Conservation (phyloP, 2,329 filamentous ascomycete species). For the Pseudocercospora macadamiae region DNA sequence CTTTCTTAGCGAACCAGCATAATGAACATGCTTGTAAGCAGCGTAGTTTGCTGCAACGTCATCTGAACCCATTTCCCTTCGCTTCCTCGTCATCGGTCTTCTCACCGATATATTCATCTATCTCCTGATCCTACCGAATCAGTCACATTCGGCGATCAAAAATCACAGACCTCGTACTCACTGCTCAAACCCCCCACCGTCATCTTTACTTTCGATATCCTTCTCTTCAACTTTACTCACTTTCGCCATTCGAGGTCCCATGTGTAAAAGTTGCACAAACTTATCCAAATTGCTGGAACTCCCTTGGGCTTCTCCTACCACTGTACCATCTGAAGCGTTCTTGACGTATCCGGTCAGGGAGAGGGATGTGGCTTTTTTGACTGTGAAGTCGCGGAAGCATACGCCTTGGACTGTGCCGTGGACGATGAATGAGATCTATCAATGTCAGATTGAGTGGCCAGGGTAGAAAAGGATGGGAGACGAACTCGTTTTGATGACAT, state of each 20-base stretch:
- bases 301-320: constrained; percentile 88
- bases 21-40: constrained; percentile 1
- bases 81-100: neutral
- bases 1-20: too few species aligned
- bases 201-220: constrained; percentile 65
- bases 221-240: constrained; percentile 75
- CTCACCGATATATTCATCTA: neutral
- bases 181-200: constrained; percentile 65
- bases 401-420: constrained; percentile 54
- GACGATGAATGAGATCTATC: constrained; percentile 53
- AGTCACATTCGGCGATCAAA: too few species aligned
- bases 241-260: constrained; percentile 71
- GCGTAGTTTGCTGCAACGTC: neutral
- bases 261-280: constrained; percentile 74
- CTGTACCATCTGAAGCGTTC: constrained; percentile 51
- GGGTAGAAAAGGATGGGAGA: neutral
- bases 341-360: constrained; percentile 51
- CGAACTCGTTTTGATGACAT: neutral
- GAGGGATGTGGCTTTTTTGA: constrained; percentile 47
- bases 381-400: constrained; percentile 54
- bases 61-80: neutral
- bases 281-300: constrained; percentile 64
- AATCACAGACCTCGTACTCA: too few species aligned
- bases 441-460: neutral
- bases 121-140: neutral